A percentile compares a stretch with the other conserved stretches of the same genome.
These are phyloP conservation scores for Cyclocybe cylindracea DNA, from an alignment of 768 basidiomycete species.

Conservation along the genomic window DNA sequence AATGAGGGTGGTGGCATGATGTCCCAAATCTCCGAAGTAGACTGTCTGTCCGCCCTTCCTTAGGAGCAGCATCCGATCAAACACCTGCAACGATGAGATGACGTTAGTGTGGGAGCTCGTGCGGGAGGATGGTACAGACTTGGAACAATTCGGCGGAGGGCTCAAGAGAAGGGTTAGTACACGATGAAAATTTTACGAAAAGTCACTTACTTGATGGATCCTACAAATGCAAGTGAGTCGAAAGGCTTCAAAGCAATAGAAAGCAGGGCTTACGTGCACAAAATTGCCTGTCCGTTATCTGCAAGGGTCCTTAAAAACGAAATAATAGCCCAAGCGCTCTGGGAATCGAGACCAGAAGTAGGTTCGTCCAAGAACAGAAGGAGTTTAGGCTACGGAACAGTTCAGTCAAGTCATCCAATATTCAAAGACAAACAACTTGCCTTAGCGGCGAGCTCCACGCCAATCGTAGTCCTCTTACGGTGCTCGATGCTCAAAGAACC, in stretches of 20 bases:
- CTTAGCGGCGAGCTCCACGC: constrained; percentile 86
- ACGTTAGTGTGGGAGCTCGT: background rate
- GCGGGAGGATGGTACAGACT: constrained; percentile 16
- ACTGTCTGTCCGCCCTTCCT: constrained; percentile 77
- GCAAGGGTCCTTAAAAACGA: constrained; percentile 76
- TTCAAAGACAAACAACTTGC: constrained; percentile 29
- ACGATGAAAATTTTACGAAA: background rate
- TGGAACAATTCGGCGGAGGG: constrained; percentile 87
- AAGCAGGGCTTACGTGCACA: constrained; percentile 67
- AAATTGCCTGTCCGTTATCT: constrained; percentile 81
- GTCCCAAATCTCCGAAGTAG: constrained; percentile 74
- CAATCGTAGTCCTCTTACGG: constrained; percentile 84
- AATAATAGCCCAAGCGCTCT: constrained; percentile 85
- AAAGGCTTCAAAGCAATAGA: constrained; percentile 10
- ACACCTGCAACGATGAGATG: constrained; percentile 35
- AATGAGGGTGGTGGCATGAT: constrained; percentile 61
- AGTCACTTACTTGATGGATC: constrained; percentile 35
- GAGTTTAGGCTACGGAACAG: constrained; percentile 59
- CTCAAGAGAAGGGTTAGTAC: constrained; percentile 24
- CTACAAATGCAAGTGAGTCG: constrained; percentile 20
- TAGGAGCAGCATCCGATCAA: constrained; percentile 77
- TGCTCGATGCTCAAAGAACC: constrained; percentile 70
- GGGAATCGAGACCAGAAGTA: constrained; percentile 85
- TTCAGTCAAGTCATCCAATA: background rate
- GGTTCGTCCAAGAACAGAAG: constrained; percentile 90